Evolutionary conservation across 371 early-diverging fungal species (phyloP).

Genomic region (Circinella minor): DNA sequence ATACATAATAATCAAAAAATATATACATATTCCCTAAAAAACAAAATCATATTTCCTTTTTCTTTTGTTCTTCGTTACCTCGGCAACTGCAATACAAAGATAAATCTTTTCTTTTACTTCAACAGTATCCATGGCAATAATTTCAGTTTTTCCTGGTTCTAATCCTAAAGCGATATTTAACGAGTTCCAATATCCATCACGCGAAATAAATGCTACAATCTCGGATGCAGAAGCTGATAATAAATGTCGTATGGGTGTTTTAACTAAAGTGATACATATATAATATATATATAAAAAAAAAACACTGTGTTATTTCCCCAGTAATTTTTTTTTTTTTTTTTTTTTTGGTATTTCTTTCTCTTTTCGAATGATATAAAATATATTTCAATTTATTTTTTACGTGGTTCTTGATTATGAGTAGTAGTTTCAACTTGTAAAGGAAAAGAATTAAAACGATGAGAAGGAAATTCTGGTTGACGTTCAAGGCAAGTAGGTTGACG

Average conservation of each 20-base stretch:
- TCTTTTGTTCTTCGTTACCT: slow-evolving; percentile 19
- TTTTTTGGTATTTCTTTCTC: no score
- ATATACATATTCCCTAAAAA: no score
- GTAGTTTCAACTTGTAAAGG: background rate
- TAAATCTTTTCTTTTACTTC: slow-evolving; percentile 31
- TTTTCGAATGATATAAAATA: no score
- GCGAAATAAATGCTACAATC: slow-evolving; percentile 44
- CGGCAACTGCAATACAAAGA: slow-evolving; percentile 44
- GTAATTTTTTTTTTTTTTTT: no score
- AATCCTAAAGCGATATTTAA: slow-evolving; percentile 40
- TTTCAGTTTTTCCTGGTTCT: slow-evolving; percentile 43
- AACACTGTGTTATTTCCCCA: no score
- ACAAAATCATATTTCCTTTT: no score
- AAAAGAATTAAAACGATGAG: slow-evolving; percentile 35
- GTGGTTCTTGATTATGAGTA: background rate
- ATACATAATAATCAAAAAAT: background rate
- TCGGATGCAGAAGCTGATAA: slow-evolving; percentile 49
- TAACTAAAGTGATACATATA: background rate
- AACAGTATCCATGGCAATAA: slow-evolving; percentile 49
- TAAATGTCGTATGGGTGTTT: slow-evolving; percentile 40
- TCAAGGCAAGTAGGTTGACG: slow-evolving; percentile 42
- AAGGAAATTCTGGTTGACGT: slow-evolving; percentile 49
- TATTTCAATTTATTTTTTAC: no score
- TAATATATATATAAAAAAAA: background rate
- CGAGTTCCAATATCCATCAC: slow-evolving; percentile 55